A percentile compares a stretch with the other conserved stretches of the same genome.
Conservation (phyloP, 1,284 basidiomycete species). For the Wallemia ichthyophaga region DNA sequence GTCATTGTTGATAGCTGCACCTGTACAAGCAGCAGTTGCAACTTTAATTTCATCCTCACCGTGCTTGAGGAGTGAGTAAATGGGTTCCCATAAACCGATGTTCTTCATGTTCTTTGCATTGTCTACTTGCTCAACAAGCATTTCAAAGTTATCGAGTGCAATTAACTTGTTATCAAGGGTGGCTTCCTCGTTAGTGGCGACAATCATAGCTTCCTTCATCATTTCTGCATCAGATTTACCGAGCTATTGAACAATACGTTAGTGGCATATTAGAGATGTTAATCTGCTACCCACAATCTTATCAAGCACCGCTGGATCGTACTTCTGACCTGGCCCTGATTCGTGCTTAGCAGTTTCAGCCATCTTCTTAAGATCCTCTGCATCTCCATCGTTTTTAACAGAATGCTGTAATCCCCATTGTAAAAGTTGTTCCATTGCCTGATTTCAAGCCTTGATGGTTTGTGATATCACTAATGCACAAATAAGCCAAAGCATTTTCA, state of each 20-base stretch:
- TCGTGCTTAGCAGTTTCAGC: constrained; percentile 1
- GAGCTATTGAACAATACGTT: background rate
- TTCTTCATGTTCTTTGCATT: constrained; percentile 78
- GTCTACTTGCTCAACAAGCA: constrained; percentile 81
- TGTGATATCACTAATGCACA: background rate
- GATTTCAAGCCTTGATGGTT: constrained; percentile 3
- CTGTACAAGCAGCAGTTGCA: constrained; percentile 18
- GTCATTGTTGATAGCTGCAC: constrained; percentile 87
- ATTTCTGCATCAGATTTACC: constrained; percentile 53
- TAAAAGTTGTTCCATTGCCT: constrained; percentile 44
- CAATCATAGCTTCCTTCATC: constrained; percentile 57
- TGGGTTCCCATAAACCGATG: constrained; percentile 55
- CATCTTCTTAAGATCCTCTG: background rate
- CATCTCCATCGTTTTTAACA: constrained; percentile 11
- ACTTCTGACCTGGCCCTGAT: constrained; percentile 11
- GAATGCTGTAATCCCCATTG: constrained; percentile 46
- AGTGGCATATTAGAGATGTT: background rate
- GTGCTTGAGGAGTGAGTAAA: constrained; percentile 26
- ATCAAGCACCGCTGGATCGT: constrained; percentile 56
- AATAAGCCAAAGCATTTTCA: too few relatives aligned
- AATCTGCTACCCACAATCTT: constrained; percentile 25
- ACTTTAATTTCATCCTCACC: background rate
- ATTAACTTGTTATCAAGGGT: constrained; percentile 35
- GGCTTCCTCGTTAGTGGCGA: constrained; percentile 32
- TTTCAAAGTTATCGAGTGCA: constrained; percentile 80